Base-by-base conservation (phyloP, 2,329 filamentous ascomycete genomes). In the Pseudofabraea citricarpa region DNA sequence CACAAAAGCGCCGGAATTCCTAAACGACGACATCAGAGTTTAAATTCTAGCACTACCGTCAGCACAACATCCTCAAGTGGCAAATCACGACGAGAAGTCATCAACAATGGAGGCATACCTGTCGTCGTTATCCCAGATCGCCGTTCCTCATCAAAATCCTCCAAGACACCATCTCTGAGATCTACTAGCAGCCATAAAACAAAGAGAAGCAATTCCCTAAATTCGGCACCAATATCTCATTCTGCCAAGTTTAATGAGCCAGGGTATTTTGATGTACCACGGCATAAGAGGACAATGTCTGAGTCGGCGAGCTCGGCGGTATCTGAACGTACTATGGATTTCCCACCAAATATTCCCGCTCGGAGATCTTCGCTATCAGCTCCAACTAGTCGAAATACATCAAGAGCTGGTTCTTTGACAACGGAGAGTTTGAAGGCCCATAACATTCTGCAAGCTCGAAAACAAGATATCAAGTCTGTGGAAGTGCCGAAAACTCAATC, bases 111-210 rank as follows among this genome's bases (percentile, higher is more conserved):
- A 6, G 77, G 68, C 2, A 79, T 84, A 8, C 80, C 80, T 2
- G 79, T 84, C 6, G 70, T 82, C 6, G 69, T 84, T 16, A 73
- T 84, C 40, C 80, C 80, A 6, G 73, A 77, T 43, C 74, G 80
- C 13, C 66, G 62, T 13, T 75, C 78, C 15, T 62, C 60, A 16
- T 62, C 70, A 9, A 73, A 72, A 46, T 70, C 73, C 6, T 69
- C 66, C 26, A 66, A 57, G 35, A 67, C 76, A 23, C 75, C 73
- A 4, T 82, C 79, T 2, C 62, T 82, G 13, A 72, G 78, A 43
- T 83, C 80, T 16, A 76, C 72, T n/a, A 81, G 75, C 48, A 83
- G 79, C 54, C 71, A 70, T 40, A 70, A 67, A 36, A 77, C 76
- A 2, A 75, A 69, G 53, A 64, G 71, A 46, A 77, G 74, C 41